These are phyloP conservation scores for Fonsecaea pedrosoi DNA, from an alignment of 2,329 filamentous ascomycete species.

Conservation along the genomic window DNA sequence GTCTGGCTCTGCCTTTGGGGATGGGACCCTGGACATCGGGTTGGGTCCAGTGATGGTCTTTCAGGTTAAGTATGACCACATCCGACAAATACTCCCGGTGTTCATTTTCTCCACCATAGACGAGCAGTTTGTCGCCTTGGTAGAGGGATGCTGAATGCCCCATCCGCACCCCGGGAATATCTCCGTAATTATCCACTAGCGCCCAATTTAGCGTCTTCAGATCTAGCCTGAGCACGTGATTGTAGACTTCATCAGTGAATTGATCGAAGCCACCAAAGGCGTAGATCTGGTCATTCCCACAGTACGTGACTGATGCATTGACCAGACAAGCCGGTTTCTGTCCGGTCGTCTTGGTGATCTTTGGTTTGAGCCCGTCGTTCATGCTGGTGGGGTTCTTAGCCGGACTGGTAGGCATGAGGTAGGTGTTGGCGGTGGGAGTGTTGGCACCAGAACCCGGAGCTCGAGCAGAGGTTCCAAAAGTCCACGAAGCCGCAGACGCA, in stretches of 20 bases:
- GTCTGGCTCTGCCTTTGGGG: slow-evolving; percentile 87
- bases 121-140: slow-evolving; percentile 90
- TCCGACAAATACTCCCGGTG: slow-evolving; percentile 95
- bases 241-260: slow-evolving; percentile 98
- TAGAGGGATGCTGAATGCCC: slow-evolving; percentile 95
- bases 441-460: slow-evolving; percentile 33
- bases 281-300: slow-evolving; percentile 95
- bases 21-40: slow-evolving; percentile 83
- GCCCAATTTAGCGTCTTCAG: slow-evolving; percentile 90
- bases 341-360: slow-evolving; percentile 77
- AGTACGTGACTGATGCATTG: slow-evolving; percentile 98
- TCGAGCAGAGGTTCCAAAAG: slow-evolving; percentile 15
- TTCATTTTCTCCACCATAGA: slow-evolving; percentile 98
- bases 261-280: slow-evolving; percentile 98
- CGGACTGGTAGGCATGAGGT: slow-evolving; percentile 88
- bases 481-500: slow-evolving; percentile 7
- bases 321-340: slow-evolving; percentile 91
- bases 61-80: slow-evolving; percentile 92
- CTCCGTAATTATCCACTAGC: slow-evolving; percentile 90
- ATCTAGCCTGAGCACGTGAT: slow-evolving; percentile 91
- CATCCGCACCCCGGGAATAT: slow-evolving; percentile 48
- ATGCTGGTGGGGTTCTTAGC: slow-evolving; percentile 67
- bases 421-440: slow-evolving; percentile 59
- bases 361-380: slow-evolving; percentile 70
- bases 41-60: slow-evolving; percentile 93